Evolutionary conservation across 2,329 filamentous ascomycete species (phyloP), one percentile per base, ranked within the genome.

Genomic region (Aspergillus oerlinghausenensis): DNA sequence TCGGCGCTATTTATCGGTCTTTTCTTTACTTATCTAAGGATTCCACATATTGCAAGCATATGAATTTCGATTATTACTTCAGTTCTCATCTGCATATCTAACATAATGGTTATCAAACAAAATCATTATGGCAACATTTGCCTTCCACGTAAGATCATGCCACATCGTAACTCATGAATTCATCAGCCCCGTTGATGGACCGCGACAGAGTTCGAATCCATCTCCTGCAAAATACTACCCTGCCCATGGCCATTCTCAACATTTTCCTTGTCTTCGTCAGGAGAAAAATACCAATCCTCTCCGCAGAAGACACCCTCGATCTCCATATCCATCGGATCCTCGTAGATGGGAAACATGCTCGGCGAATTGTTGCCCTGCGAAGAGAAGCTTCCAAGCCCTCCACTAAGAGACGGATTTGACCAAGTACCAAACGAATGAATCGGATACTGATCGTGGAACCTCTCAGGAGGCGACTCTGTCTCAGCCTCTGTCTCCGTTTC

Each of bases 201-300:
- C 32, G 21, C 21, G 2, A 23, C 32, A 28, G 6, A 4, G 19
- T 17, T 25, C 23, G n/a, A 29, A 51, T 38, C 43, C 43, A 23
- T 23, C 5, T 47, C 43, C 43, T 23, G 11, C 21, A 47, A 8
- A 14, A 23, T n/a, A n/a, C n/a, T 23, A 28, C 9, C 11, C 21
- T 28, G 19, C 23, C 51, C 49, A 21, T 45, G 26, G n/a, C 9
- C 32, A 11, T 53, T 32, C 17, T 52, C 55, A 35, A 45, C 17
- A 21, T 65, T 65, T 49, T 65, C 63, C 49, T 65, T 65, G 17
- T 65, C 56, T 9, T 64, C 62, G 1, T 61, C 57, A 1, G 53
- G 57, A 3, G 51, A 58, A 1, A 42, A 28, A 19, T 59, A 42
- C 28, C 56, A 50, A 14, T 50, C n/a, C 7, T 6, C 35, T 21